Evolutionary conservation across 2,329 filamentous ascomycete species (phyloP).

Genomic region (Aspergillus tamarii): DNA sequence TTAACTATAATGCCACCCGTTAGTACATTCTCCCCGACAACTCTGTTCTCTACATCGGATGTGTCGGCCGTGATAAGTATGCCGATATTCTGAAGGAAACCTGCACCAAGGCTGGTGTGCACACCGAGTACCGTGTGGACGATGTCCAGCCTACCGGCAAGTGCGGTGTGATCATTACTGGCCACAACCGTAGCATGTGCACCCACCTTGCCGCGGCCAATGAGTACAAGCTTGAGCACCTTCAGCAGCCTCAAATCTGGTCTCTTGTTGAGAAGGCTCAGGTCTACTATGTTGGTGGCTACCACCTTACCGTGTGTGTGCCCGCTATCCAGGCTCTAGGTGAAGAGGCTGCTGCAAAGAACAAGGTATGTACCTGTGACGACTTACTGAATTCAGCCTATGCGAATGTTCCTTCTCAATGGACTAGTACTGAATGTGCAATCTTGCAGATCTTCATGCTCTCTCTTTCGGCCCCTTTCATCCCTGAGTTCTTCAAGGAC

Average conservation of each 20-base stretch:
- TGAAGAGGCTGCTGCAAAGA: conserved; percentile 81
- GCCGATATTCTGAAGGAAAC: conserved; percentile 84
- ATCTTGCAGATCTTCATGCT: conserved; percentile 70
- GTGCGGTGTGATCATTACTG: conserved; percentile 95
- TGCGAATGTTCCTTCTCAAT: background rate
- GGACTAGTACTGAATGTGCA: conserved; percentile 6
- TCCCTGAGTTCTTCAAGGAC: conserved; percentile 97
- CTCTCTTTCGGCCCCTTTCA: conserved; percentile 93
- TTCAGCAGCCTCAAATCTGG: conserved; percentile 92
- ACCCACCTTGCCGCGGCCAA: conserved; percentile 96
- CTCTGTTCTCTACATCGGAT: conserved; percentile 90
- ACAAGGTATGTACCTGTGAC: conserved; percentile 65
- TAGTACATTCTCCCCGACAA: conserved; percentile 88
- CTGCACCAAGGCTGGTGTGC: conserved; percentile 83
- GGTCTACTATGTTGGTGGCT: conserved; percentile 91
- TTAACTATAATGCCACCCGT: conserved; percentile 14
- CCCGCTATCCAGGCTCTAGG: conserved; percentile 87
- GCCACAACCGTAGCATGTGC: conserved; percentile 91
- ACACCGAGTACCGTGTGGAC: conserved; percentile 94
- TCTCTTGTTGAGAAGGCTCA: conserved; percentile 84
- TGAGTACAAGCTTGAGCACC: conserved; percentile 91
- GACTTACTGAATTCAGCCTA: background rate
- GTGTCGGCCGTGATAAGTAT: conserved; percentile 95
- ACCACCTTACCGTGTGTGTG: conserved; percentile 95
- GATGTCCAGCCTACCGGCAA: conserved; percentile 82